Evolutionary conservation across 176 grass and related monocot genomes (phyloP), one percentile per base, ranked within the genome.

Genomic region (Zoysia pacifica): DNA sequence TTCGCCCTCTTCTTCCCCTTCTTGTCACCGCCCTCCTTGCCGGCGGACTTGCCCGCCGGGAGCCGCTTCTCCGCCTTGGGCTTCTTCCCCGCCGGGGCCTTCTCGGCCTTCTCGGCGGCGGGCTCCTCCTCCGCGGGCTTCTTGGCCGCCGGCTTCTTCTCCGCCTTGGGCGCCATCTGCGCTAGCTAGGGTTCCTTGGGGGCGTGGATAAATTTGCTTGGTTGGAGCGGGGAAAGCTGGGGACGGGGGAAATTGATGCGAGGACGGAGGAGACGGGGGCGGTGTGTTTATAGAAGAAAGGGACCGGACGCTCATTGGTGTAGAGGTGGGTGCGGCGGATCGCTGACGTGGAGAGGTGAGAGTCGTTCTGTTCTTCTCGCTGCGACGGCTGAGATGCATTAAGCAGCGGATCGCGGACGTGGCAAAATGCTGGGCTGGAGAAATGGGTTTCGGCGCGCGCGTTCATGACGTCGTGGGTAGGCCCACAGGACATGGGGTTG

Each of bases 51-150:
- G 6, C 75, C 69, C 4, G 75, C 68, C 1, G 83, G 75, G 1
- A 79, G 83, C 6, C 83, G 48, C 75, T 85, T 85, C 75, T 79
- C 75, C 0, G 83, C 83, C 83, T 85, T 85, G 0, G 75, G 83
- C 75, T 85, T 85, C 75, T 79, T 85, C 20, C 68, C 83, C 53
- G 16, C 53, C 53, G 28, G 28, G 28, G 16, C 53, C 15, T 55
- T 15, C 53, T 14, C 53, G 53, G 53, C 15, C 15, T 55, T 55
- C 53, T 55, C 18, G 14, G 53, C 53, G 15, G 53, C 53, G 15
- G 53, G 53, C 53, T 55, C 53, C 53, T 55, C 53, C 15, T 55
- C 53, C 53, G 53, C 53, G 53, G 53, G 53, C 15, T 55, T 55
- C 53, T 55, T 55, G 14, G 53, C 53, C 53, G 53, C 53, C 53